Base-by-base conservation (phyloP, 2,329 filamentous ascomycete species). In the Pseudopyrenochaeta lycopersici region DNA sequence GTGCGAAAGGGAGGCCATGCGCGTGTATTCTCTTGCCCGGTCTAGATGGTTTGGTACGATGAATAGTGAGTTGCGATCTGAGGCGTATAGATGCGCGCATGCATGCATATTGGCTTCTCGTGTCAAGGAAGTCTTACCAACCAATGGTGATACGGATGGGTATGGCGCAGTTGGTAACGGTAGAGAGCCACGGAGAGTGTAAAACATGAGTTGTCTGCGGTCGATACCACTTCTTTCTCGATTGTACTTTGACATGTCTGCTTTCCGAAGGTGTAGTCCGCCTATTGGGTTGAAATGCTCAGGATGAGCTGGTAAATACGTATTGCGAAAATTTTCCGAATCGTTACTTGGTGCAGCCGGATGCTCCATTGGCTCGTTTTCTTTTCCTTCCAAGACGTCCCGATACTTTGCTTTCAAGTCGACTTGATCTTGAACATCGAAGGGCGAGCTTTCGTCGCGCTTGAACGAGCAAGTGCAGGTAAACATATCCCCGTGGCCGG, bases 31-130 rank as follows among this genome's bases (percentile, higher is more conserved):
- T 38, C 67, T 38, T 2, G 58, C 61, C 2, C 55, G 54, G 5
- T 56, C 57, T 7, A 75, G 62, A 14, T 82, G 79, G 18, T 82
- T 82, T 2, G 81, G 76, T 2, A 85, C 77, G 39, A 84, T 69
- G 66, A 81, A 80, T 11, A 85, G 70, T 15, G 81, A 81, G 51
- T 86, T 86, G 20, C 81, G 78, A 60, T 86, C 84, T 30, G 80
- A 82, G 0, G 83, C 80, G 62, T 85, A 86, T 38, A 85, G 73
- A 66, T 87, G 84, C 2, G 82, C 83, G 59, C 81, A 84, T 1
- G 83, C 80, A 58, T 86, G 84, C 15, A 86, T 67, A 58, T 86
- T 86, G 29, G 82, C 65, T 29, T 63, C 66, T 35, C 61, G 29
- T 2, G 64, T 65, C 4, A 66, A 31, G 1, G 44, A 32, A 3